Base-by-base conservation (phyloP, 139 green algal species). In the Ettlia oleoabundans region DNA sequence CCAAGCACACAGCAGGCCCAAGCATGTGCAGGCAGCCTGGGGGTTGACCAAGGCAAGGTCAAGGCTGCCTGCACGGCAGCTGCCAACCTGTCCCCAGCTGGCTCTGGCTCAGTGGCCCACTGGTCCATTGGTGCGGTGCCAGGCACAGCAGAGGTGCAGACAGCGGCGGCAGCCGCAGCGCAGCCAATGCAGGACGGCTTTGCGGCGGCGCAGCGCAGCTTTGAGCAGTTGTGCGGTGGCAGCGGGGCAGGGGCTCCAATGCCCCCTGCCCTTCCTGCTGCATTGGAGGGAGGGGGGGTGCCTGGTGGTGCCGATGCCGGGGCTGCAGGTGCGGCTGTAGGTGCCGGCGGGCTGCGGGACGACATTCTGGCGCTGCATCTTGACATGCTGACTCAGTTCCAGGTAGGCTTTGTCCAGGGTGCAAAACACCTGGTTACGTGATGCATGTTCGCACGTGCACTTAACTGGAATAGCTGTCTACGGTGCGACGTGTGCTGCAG, bases 361-460 rank as follows among this genome's bases (percentile, higher is more conserved):
- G 81, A 86, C 73, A 80, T 88, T 33, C 80, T 88, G 30, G 85
- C 85, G 26, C 52, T 88, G 65, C 85, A 88, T 67, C 43, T 86
- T 6, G 85, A 88, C 42, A 84, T 88, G 73, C 51, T 88, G 3
- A 80, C 51, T 15, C 80, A 86, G 64, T 89, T 89, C 82, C 80
- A 85, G 80, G 80, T 80, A 41, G 3, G 65, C 19, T 28, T 21
- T 32, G 47, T 10, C 18, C 13, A 15, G 47, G 47, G 47, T 15
- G 13, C 15, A 15, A 10, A 24, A 15, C 13, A 15, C 47, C 47
- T 58, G 47, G 61, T 67, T 26, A 30, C 61, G 28, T 22, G 2
- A 32, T 30, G 61, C 24, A 67, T 30, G 24, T n/a, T n/a, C n/a
- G n/a, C n/a, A n/a, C n/a, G n/a, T n/a, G n/a, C n/a, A n/a, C n/a